Evolutionary conservation across 2,329 filamentous ascomycete genomes (phyloP).

Genomic region (Xylaria sp.): DNA sequence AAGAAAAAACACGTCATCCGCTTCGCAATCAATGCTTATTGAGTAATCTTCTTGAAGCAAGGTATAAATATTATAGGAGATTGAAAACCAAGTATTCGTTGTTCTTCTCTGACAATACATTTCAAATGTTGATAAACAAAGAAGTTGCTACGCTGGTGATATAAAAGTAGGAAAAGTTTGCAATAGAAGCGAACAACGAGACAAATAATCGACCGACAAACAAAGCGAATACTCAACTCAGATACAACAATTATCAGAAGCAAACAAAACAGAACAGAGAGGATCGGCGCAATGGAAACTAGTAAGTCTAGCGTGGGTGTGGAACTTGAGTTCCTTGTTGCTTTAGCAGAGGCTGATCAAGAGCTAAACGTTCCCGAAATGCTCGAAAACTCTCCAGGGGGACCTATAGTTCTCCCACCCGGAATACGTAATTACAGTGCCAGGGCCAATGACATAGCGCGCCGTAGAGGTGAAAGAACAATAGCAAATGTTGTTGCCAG

Average conservation of each 20-base stretch:
- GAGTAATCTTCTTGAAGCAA: not conserved
- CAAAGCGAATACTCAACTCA: not conserved
- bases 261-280: not conserved
- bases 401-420: not conserved
- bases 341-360: not conserved
- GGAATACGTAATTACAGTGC: not conserved
- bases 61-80: not conserved
- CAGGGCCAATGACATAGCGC: not conserved
- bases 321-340: constrained; percentile 40
- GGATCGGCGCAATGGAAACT: not conserved
- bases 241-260: too few relatives aligned
- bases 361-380: constrained; percentile 1
- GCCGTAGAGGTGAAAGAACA: not conserved
- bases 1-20: not conserved
- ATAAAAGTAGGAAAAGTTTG: not conserved
- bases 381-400: constrained; percentile 25
- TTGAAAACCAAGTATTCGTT: not conserved
- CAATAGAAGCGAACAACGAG: not conserved
- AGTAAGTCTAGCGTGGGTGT: constrained; percentile 39
- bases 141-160: not conserved
- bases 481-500: not conserved
- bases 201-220: not conserved
- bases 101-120: not conserved
- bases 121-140: not conserved
- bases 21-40: not conserved